Base-by-base conservation (phyloP, 2,329 filamentous ascomycete species). In the Diaporthe sp. region DNA sequence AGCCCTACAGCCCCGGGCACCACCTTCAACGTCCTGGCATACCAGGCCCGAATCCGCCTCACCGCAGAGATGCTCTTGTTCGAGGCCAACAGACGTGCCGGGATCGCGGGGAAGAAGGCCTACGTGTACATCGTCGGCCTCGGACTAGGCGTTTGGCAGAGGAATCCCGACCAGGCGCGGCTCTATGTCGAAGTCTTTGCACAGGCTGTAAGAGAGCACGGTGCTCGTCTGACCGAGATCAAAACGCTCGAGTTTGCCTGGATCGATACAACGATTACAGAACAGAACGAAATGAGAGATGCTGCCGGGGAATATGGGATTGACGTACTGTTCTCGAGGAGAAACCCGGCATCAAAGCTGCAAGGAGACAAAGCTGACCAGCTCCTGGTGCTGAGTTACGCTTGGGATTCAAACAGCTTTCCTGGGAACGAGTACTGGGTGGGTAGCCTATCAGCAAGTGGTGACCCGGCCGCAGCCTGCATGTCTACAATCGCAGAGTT, bases 391-490 rank as follows among this genome's bases (percentile, higher is more conserved):
- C 15, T 83, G 25, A 80, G 77, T 50, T 83, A 82, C 33, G 80
- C 82, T 0, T 83, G 81, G 82, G 81, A 83, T 40, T 80, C 77
- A 3, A 83, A 83, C 28, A 50, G 80, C 0, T 82, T 80, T 57
- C 81, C 82, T 0, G 82, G 82, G 0, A 83, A 83, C 67, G 81
- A 82, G 61, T 83, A 81, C 55, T 83, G 81, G 81, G 15, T 45
- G 2, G 78, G 77, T 0, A 33, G 4, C 3, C 76, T 82, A 4
- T 0, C 28, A 0, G 80, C 70, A 2, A 78, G 80, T 33, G 82
- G 81, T 4, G 82, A 82, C 64, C 81, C 82, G 9, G 82, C 81
- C 1, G 81, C 81, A 7, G 82, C 82, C 4, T 80, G 79, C 45
- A 82, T 83, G 81, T 81, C 79, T 52, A 82, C 79, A 9, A 82